Conservation (phyloP, 164 flowering plant species). For the grape (Vitis vinifera) region DNA sequence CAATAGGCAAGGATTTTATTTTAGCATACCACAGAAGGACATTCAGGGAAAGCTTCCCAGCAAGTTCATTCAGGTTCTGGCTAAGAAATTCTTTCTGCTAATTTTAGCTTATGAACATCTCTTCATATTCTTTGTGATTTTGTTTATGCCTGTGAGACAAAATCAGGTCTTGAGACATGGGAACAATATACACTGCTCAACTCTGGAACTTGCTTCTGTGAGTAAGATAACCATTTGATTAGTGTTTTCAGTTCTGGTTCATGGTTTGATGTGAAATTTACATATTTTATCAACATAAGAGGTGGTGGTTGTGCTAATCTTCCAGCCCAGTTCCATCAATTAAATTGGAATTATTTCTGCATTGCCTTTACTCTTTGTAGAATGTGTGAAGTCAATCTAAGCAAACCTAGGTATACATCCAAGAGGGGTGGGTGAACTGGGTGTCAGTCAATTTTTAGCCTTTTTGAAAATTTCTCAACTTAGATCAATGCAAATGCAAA, state of each 20-base stretch:
- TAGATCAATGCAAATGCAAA: too few relatives aligned
- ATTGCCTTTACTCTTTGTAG: neutral
- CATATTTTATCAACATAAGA: neutral
- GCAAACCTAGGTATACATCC: too few relatives aligned
- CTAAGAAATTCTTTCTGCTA: neutral
- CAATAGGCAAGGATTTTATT: slow-evolving; percentile 92
- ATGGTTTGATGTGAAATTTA: neutral
- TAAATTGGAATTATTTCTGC: neutral
- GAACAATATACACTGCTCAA: slow-evolving; percentile 87
- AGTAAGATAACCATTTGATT: slow-evolving; percentile 29
- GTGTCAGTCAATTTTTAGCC: too few relatives aligned
- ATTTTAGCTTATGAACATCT: neutral
- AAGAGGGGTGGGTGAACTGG: too few relatives aligned
- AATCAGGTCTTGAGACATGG: slow-evolving; percentile 92
- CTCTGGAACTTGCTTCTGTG: slow-evolving; percentile 94
- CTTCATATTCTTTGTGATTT: slow-evolving; percentile 11
- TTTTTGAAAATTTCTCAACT: too few relatives aligned
- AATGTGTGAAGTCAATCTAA: neutral
- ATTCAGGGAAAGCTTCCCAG: slow-evolving; percentile 86
- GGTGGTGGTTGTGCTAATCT: neutral
- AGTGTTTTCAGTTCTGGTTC: neutral
- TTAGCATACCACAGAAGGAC: slow-evolving; percentile 87
- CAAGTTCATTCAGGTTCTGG: slow-evolving; percentile 91
- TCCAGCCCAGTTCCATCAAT: neutral
- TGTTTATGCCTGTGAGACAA: slow-evolving; percentile 7